Conservation (phyloP, 176 grass and related monocot species). For the Cymbopogon citratus region DNA sequence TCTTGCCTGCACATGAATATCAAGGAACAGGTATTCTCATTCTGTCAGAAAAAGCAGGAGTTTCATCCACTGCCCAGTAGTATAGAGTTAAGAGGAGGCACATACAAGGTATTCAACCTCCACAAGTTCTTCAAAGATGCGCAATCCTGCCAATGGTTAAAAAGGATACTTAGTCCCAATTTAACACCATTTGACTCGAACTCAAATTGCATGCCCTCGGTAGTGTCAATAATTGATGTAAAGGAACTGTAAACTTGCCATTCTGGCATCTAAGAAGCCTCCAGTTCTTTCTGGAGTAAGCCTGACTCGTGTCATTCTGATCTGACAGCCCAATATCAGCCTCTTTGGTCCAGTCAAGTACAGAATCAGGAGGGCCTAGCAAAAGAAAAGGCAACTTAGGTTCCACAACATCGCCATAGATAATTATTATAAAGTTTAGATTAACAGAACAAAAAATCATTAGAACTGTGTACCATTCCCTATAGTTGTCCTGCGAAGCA, state of each 20-base stretch:
- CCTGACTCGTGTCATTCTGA: constrained; percentile 49
- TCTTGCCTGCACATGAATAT: constrained; percentile 63
- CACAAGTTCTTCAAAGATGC: constrained; percentile 92
- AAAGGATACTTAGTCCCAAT: neutral
- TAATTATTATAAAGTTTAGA: constrained; percentile 5
- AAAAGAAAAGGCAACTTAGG: constrained; percentile 24
- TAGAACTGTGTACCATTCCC: constrained; percentile 64
- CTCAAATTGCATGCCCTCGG: neutral
- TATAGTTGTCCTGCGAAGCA: constrained; percentile 59
- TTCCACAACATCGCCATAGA: neutral
- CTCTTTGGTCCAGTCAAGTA: constrained; percentile 86
- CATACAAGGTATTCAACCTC: constrained; percentile 89
- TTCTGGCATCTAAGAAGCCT: constrained; percentile 89
- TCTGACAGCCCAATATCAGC: constrained; percentile 58
- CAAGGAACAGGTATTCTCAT: neutral
- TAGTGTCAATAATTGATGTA: neutral
- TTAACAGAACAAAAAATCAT: neutral
- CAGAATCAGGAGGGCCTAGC: constrained; percentile 80
- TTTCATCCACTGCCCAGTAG: constrained; percentile 13
- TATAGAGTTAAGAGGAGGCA: constrained; percentile 9
- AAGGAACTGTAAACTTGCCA: constrained; percentile 50
- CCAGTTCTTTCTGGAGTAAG: constrained; percentile 85
- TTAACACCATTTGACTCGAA: neutral
- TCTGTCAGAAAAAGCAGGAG: constrained; percentile 16
- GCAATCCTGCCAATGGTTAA: constrained; percentile 55